Percentiles rank a stretch among this genome's conserved stretches.
Conservation (phyloP, 352 stramenopile genomes). For the Phytophthora quininea region DNA sequence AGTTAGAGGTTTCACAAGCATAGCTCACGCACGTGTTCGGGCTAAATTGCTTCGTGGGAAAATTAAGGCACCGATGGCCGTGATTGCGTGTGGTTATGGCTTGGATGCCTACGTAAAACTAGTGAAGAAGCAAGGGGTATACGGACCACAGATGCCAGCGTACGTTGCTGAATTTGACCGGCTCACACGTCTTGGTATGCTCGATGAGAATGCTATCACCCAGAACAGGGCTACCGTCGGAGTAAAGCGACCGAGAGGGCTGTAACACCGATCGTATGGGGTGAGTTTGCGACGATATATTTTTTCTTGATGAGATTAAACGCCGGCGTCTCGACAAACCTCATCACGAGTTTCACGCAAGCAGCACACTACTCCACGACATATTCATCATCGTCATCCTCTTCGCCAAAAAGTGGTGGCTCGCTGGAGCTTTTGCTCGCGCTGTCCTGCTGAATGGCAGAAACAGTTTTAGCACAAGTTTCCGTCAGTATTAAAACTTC, state of each 20-base stretch:
- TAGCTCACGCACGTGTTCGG: neutral
- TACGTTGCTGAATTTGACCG: neutral
- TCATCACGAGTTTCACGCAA: neutral
- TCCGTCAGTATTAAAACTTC: neutral
- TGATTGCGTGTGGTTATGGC: neutral
- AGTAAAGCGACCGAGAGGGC: neutral
- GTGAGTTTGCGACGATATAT: neutral
- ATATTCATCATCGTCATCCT: slow-evolving; percentile 77
- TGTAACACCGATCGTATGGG: no score
- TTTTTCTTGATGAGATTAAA: neutral
- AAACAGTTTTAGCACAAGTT: neutral
- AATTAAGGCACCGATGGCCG: neutral
- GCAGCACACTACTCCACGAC: slow-evolving; percentile 61
- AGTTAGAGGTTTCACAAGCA: neutral
- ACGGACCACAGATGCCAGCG: neutral
- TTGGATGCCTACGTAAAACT: neutral
- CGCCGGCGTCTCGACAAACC: no score
- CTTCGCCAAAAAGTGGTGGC: slow-evolving; percentile 37
- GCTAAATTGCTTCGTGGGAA: neutral
- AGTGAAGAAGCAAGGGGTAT: neutral
- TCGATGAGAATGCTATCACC: neutral
- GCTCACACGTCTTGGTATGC: neutral
- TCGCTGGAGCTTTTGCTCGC: slow-evolving; percentile 29
- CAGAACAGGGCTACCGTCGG: neutral
- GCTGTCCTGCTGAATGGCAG: neutral